Base-by-base conservation (phyloP, 1,284 basidiomycete genomes). In the Puccinia hordei region DNA sequence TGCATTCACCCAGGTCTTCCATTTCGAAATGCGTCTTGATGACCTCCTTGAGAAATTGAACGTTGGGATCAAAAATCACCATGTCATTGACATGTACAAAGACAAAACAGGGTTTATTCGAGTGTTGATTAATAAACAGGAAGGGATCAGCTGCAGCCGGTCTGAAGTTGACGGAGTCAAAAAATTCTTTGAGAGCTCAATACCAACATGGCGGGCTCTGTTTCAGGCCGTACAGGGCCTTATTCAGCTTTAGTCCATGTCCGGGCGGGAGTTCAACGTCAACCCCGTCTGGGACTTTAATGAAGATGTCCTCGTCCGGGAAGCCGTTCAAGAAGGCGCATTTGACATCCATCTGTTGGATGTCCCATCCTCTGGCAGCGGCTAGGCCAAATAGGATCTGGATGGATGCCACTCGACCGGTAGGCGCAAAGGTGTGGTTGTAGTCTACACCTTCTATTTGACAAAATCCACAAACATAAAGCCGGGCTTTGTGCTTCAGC, bases 331-430 rank as follows among this genome's bases (percentile, higher is more conserved):
- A 35, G 35, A 73, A 73, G 2, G 72, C 51, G n/a, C 41, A 49
- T 13, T 38, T 59, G 22, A 41, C 72, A 35, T 73, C 72, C 72
- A 73, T 73, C 35, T 73, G 72, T 30, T 73, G 72, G 22, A 73
- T 17, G 22, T 53, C 46, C 44, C 24, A 44, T 5, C 41, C 51
- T 27, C 15, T 27, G 19, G 55, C 27, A 1, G 72, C 72, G 5
- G 27, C 44, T 2, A 53, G 35, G 10, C 51, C 51, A 33, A 73
- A 33, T 3, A 73, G 72, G 2, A 73, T 49, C 10, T 24, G 27
- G 15, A 73, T 49, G 6, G 72, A 17, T 35, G 19, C 8, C 30
- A 59, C 13, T 30, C 55, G 13, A 3, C 72, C 72, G 13, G 72
- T 73, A 5, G 72, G 72, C 3, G 72, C 49, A 10, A 55, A 73